A percentile compares a stretch with the other conserved stretches of the same genome.
Evolutionary conservation across 768 basidiomycete species (phyloP).

Genomic region (Serpula lacrymans): DNA sequence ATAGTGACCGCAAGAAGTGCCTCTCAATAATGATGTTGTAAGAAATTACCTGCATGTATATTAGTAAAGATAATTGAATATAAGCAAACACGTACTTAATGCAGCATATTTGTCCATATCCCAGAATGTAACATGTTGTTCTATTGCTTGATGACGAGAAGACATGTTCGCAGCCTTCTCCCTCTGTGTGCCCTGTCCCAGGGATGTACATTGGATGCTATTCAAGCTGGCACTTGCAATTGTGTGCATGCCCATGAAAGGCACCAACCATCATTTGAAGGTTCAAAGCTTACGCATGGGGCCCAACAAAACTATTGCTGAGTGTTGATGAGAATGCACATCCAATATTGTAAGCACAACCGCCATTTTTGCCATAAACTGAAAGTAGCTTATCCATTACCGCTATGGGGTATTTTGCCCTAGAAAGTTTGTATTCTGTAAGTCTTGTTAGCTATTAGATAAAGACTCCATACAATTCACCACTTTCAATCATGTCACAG

Average conservation of each 20-base stretch:
- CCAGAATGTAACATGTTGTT: constrained; percentile 16
- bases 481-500: constrained; percentile 1
- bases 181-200: constrained; percentile 7
- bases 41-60: background rate
- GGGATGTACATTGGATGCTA: constrained; percentile 23
- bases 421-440: background rate
- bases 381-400: constrained; percentile 7
- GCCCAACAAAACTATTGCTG: constrained; percentile 9
- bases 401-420: constrained; percentile 3
- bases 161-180: constrained; percentile 7
- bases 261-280: constrained; percentile 9
- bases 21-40: constrained; percentile 3
- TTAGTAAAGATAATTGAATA: no score
- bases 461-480: background rate
- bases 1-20: background rate
- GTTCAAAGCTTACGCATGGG: background rate
- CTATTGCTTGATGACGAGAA: constrained; percentile 16
- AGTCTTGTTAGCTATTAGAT: background rate
- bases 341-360: constrained; percentile 21
- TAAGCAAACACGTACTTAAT: constrained; percentile 19
- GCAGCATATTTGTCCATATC: constrained; percentile 16
- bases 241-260: constrained; percentile 27
- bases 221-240: constrained; percentile 20
- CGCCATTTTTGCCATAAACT: constrained; percentile 11
- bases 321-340: constrained; percentile 16